phyloP scores from a whole-genome alignment of 768 basidiomycete species.

The Krasilnikovozyma curviuscula region DNA sequence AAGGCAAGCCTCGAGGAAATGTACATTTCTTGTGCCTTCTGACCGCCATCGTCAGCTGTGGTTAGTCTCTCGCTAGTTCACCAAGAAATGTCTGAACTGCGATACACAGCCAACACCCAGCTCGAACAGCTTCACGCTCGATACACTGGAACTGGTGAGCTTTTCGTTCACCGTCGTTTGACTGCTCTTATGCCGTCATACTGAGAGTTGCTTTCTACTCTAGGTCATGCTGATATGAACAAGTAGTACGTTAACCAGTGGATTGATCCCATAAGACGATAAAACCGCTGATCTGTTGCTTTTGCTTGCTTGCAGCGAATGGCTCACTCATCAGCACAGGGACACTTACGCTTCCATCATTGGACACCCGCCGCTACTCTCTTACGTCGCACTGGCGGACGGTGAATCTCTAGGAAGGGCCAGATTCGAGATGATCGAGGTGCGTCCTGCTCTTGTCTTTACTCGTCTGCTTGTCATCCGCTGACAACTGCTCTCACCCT shows the following conservation, averaged over 20 bases:
- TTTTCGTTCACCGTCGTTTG: background rate
- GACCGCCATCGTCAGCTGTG: too few species aligned
- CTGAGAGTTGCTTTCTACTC: too few species aligned
- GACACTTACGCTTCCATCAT: slow-evolving; percentile 86
- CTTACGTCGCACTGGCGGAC: slow-evolving; percentile 81
- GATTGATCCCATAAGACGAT: background rate
- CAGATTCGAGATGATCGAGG: slow-evolving; percentile 93
- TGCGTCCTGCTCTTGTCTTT: slow-evolving; percentile 21
- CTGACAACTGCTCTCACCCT: background rate
- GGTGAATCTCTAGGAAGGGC: slow-evolving; percentile 75
- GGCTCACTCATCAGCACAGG: slow-evolving; percentile 92
- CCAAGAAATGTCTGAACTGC: slow-evolving; percentile 73
- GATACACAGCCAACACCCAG: slow-evolving; percentile 93
- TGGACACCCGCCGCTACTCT: slow-evolving; percentile 67
- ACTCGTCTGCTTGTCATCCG: background rate
- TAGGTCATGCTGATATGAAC: slow-evolving; percentile 86
- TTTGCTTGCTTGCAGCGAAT: slow-evolving; percentile 43
- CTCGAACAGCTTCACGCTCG: slow-evolving; percentile 86
- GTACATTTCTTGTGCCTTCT: too few species aligned
- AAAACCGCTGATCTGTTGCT: background rate
- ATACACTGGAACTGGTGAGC: slow-evolving; percentile 81
- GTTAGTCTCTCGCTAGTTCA: too few species aligned
- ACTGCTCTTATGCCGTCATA: background rate
- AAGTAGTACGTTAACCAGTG: slow-evolving; percentile 54
- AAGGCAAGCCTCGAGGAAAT: too few species aligned